A percentile compares a stretch with the other conserved stretches of the same genome.
Conservation (phyloP, 306 rosid genomes). For the Cucurbita argyrosperma region DNA sequence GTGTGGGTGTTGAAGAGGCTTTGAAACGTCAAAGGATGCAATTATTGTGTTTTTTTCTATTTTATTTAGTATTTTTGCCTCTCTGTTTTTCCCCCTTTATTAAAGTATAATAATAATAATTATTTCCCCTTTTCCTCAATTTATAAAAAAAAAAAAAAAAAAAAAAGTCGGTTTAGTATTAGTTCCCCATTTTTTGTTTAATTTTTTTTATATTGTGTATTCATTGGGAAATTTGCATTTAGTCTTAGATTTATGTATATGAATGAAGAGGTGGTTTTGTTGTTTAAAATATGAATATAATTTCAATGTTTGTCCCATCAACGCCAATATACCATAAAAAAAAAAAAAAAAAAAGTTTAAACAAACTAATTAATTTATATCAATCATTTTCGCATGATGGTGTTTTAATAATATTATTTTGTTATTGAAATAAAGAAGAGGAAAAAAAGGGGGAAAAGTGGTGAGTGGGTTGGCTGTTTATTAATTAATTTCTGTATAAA, state of each 20-base stretch:
- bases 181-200: no score
- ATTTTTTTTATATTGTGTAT: not conserved
- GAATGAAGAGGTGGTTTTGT: not conserved
- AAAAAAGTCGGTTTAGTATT: no score
- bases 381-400: not conserved
- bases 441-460: not conserved
- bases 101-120: not conserved
- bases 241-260: no score
- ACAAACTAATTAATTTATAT: not conserved
- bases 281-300: not conserved
- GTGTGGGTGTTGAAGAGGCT: constrained; percentile 52
- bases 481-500: not conserved
- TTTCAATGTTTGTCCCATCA: not conserved
- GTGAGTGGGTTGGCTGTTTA: not conserved
- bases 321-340: not conserved
- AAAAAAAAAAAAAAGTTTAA: no score
- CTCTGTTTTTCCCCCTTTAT: not conserved
- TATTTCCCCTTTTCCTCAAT: no score
- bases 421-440: not conserved
- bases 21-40: constrained; percentile 56
- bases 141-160: no score
- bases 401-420: not conserved
- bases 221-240: no score
- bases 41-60: constrained; percentile 46
- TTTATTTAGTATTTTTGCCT: not conserved